Conservation (phyloP, 1,284 basidiomycete species). For the Cerrena zonata region DNA sequence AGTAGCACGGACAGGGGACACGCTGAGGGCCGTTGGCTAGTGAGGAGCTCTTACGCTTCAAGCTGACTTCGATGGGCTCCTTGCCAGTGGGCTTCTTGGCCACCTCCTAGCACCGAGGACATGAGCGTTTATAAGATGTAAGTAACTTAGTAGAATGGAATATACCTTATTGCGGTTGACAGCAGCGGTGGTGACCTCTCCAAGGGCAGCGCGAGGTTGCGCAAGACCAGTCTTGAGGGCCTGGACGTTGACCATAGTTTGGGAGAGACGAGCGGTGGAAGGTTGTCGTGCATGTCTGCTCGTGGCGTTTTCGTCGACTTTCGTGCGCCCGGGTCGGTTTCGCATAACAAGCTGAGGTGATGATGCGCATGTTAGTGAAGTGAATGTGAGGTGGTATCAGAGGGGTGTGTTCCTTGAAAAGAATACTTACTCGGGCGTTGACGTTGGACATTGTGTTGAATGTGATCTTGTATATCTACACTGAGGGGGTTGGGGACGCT, state of each 20-base stretch:
- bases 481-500: neutral
- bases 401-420: no score
- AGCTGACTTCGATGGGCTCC: slow-evolving; percentile 46
- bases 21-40: slow-evolving; percentile 55
- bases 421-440: slow-evolving; percentile 7
- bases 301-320: slow-evolving; percentile 67
- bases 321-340: slow-evolving; percentile 44
- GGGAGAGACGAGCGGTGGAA: slow-evolving; percentile 42
- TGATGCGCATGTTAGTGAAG: neutral
- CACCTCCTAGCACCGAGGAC: slow-evolving; percentile 24
- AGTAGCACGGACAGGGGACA: slow-evolving; percentile 55
- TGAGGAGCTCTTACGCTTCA: slow-evolving; percentile 58
- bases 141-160: neutral
- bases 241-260: slow-evolving; percentile 15
- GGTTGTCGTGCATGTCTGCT: slow-evolving; percentile 57
- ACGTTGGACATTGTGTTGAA: slow-evolving; percentile 7
- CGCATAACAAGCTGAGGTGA: slow-evolving; percentile 32
- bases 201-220: slow-evolving; percentile 52
- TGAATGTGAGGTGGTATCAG: neutral
- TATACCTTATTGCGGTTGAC: slow-evolving; percentile 62
- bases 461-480: slow-evolving; percentile 9
- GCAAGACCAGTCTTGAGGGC: slow-evolving; percentile 37
- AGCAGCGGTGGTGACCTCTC: slow-evolving; percentile 65
- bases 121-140: neutral
- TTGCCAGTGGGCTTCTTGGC: slow-evolving; percentile 41